Evolutionary conservation across 1,284 basidiomycete species (phyloP), one percentile per base, ranked within the genome.

Genomic region (Boletus holoroseus): DNA sequence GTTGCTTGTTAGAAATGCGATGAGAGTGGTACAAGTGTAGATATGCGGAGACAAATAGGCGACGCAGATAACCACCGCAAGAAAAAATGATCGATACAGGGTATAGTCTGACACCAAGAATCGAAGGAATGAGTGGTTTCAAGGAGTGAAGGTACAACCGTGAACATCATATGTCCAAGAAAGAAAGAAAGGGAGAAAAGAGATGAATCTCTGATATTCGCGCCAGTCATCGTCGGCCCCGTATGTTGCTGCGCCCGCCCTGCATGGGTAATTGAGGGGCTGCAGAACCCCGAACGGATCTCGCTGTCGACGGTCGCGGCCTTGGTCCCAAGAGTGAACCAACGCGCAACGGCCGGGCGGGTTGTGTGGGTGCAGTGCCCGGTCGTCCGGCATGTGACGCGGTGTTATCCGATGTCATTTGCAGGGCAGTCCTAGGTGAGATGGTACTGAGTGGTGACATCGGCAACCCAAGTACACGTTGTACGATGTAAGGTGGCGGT

Each of bases 401-500:
- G 5, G 31, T n/a, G 22, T 7, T 32, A 5, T 36, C 13, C 13
- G 39, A 31, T 12, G 47, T 13, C 7, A 35, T 38, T 18, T 32
- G 45, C 6, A 36, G 11, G 24, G 41, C 11, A 2, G 36, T 15
- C 7, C 45, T 5, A 11, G 53, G 45, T 22, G 52, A 51, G 18
- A 55, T 26, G 1, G 55, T 44, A 26, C 37, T 47, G 24, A 68
- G 47, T 4, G 67, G 61, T 1, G 68, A 63, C 42, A 51, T 46
- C 6, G 64, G 43, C 28, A 62, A 47, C 22, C 64, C 64, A 16
- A 66, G 67, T 1, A 66, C 64, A 20, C 64, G 68, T 18, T 63
- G 64, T 15, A 66, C 64, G 16, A 66, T 59, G 49, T 68, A 66
- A 26, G 59, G 64, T 1, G 64, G 65, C 1, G 63, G 66, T 3